phyloP scores from a whole-genome alignment of 805 yeast species.

The Suhomyces tanzawaensis region DNA sequence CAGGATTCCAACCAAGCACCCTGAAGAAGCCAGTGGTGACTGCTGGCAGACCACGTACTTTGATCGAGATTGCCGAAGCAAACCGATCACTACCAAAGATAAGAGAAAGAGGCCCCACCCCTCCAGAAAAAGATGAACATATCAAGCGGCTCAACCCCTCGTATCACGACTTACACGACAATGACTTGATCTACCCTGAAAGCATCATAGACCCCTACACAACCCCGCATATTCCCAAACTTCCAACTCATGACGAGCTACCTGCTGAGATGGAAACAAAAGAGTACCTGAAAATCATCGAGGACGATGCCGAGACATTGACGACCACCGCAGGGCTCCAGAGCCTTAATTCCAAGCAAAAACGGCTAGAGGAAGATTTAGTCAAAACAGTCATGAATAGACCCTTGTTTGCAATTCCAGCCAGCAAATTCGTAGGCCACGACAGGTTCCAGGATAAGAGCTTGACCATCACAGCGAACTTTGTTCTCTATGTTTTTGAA shows the following conservation, averaged over 20 bases:
- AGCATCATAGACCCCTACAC: constrained; percentile 7
- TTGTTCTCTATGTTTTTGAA: constrained; percentile 31
- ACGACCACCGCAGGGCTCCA: constrained; percentile 10
- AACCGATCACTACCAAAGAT: constrained; percentile 3
- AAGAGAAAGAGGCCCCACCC: constrained; percentile 5
- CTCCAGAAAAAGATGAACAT: constrained; percentile 12
- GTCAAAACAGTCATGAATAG: constrained; percentile 33
- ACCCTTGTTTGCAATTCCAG: constrained; percentile 24
- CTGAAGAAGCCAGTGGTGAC: constrained; percentile 3
- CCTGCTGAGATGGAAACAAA: constrained; percentile 25
- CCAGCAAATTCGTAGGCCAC: constrained; percentile 15
- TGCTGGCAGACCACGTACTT: constrained; percentile 1
- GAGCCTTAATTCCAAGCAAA: constrained; percentile 21
- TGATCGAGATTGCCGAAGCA: constrained; percentile 7
- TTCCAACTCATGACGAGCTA: constrained; percentile 17
- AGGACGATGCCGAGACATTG: not conserved
- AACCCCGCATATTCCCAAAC: constrained; percentile 3
- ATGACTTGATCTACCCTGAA: constrained; percentile 5
- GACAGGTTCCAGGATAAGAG: constrained; percentile 12
- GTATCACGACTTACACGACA: constrained; percentile 4
- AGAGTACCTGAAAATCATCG: constrained; percentile 10
- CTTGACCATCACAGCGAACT: constrained; percentile 25
- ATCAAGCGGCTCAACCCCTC: not conserved
- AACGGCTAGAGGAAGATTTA: constrained; percentile 25
- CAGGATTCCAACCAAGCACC: not conserved